Percentiles rank a stretch among this genome's conserved stretches.
These are phyloP conservation scores for Neonectria magnoliae DNA, from an alignment of 2,329 filamentous ascomycete genomes.

Conservation along the genomic window DNA sequence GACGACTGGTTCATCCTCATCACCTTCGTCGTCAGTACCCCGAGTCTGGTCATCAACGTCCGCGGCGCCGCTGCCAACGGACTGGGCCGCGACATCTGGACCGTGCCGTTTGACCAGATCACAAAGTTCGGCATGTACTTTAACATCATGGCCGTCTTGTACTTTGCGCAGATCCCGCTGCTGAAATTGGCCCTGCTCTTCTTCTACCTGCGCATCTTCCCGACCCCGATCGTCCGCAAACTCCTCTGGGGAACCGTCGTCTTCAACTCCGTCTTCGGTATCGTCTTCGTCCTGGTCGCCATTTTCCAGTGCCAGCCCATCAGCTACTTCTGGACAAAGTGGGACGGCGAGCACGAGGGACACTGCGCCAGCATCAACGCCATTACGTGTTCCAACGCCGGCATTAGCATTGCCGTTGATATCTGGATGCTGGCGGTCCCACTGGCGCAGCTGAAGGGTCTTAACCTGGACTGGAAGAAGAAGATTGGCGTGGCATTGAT, in stretches of 20 bases:
- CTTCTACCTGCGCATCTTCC: conserved; percentile 67
- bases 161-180: conserved; percentile 58
- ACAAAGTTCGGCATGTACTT: conserved; percentile 56
- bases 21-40: conserved; percentile 42
- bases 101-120: conserved; percentile 52
- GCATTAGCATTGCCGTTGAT: conserved; percentile 63
- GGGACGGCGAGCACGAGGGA: conserved; percentile 59
- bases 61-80: conserved; percentile 52
- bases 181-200: conserved; percentile 63
- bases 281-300: conserved; percentile 54
- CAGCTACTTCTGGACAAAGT: conserved; percentile 62
- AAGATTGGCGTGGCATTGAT: conserved; percentile 61
- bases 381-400: conserved; percentile 62
- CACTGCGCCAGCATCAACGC: conserved; percentile 60
- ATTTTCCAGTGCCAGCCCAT: conserved; percentile 64
- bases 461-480: conserved; percentile 58
- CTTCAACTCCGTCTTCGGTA: conserved; percentile 52
- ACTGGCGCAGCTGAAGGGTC: conserved; percentile 53
- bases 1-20: conserved; percentile 52
- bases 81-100: conserved; percentile 63
- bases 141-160: conserved; percentile 55
- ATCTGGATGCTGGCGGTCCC: conserved; percentile 63
- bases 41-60: conserved; percentile 45
- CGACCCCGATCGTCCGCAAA: conserved; percentile 48
- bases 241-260: conserved; percentile 55